phyloP scores from a whole-genome alignment of 73 alveolate genomes.

The Blepharisma japonicum region DNA sequence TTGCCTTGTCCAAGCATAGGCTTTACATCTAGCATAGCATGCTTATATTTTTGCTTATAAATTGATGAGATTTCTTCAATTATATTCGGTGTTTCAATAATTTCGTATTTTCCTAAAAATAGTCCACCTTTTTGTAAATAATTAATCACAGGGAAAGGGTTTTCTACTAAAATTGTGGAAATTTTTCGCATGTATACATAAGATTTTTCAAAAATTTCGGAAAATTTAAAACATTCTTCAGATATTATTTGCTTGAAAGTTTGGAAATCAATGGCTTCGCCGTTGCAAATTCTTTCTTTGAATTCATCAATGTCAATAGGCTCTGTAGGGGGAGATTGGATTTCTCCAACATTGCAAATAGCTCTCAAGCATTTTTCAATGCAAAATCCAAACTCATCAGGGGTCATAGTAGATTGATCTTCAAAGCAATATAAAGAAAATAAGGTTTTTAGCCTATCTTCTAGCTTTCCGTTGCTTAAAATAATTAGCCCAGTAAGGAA shows the following conservation, averaged over 20 bases:
- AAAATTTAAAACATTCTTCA: neutral
- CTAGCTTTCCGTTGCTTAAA: constrained; percentile 18
- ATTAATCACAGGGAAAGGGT: constrained; percentile 15
- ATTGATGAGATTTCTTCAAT: neutral
- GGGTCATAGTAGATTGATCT: constrained; percentile 24
- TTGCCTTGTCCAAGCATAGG: neutral
- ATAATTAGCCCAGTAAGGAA: neutral
- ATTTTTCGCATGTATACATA: neutral
- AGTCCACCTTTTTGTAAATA: constrained; percentile 24
- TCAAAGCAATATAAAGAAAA: constrained; percentile 18
- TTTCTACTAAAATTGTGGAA: constrained; percentile 22
- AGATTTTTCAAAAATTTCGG: constrained; percentile 13
- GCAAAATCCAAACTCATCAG: constrained; percentile 2
- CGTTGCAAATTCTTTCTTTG: neutral
- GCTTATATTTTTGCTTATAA: constrained; percentile 26
- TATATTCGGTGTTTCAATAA: constrained; percentile 6
- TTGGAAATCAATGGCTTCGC: constrained; percentile 15
- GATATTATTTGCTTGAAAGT: neutral
- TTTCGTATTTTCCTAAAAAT: constrained; percentile 32
- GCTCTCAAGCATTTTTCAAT: constrained; percentile 1
- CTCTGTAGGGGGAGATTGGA: neutral
- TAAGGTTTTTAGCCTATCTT: constrained; percentile 24
- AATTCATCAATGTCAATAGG: neutral
- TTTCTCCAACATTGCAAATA: neutral
- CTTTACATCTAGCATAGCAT: constrained; percentile 17